These are phyloP conservation scores for Penicillium argentinense DNA, from an alignment of 495 filamentous ascomycete genomes.

Conservation along the genomic window DNA sequence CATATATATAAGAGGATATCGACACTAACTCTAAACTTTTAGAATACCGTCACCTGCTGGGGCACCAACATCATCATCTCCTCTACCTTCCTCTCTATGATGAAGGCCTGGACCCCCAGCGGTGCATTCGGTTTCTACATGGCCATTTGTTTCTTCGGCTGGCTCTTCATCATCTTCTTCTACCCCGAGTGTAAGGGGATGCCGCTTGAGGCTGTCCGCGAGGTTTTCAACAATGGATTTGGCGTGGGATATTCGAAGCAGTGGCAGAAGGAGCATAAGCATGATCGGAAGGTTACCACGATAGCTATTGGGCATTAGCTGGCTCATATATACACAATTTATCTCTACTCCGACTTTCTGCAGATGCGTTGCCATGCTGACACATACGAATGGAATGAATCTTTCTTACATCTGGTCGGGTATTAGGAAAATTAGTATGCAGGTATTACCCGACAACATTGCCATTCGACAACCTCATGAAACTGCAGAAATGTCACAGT, in stretches of 20 bases:
- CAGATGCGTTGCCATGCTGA: too few relatives aligned
- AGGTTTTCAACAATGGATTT: conserved; percentile 45
- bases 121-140: conserved; percentile 53
- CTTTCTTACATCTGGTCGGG: too few relatives aligned
- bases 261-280: conserved; percentile 34
- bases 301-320: conserved; percentile 7
- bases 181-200: conserved; percentile 50
- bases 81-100: conserved; percentile 51
- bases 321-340: too few relatives aligned
- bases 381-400: too few relatives aligned
- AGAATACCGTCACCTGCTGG: conserved; percentile 49
- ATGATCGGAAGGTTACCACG: conserved; percentile 10
- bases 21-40: not conserved
- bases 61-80: conserved; percentile 52
- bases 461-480: too few relatives aligned
- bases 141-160: conserved; percentile 48
- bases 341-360: too few relatives aligned
- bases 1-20: not conserved
- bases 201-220: conserved; percentile 47
- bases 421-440: too few relatives aligned
- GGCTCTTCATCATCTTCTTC: conserved; percentile 44
- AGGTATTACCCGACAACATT: too few relatives aligned
- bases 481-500: conserved; percentile 8
- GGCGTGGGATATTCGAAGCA: conserved; percentile 40
- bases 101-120: conserved; percentile 47